A percentile compares a stretch with the other conserved stretches of the same genome.
Conservation (phyloP, 2,329 filamentous ascomycete species). For the Pseudocercospora crystallina region DNA sequence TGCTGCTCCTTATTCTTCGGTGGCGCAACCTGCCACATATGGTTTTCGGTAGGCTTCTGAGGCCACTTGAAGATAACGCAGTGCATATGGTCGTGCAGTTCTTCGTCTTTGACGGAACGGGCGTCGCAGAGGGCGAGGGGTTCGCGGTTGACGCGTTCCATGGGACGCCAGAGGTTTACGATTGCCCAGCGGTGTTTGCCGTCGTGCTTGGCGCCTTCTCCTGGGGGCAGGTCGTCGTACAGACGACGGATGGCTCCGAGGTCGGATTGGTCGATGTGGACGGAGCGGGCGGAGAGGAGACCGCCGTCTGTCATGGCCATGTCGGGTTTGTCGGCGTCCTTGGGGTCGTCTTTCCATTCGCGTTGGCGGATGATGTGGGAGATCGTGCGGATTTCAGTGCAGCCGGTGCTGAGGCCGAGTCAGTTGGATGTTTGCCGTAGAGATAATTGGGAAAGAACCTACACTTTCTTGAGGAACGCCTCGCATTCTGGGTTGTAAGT, state of each 20-base stretch:
- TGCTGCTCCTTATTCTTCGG: not conserved
- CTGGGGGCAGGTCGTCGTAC: slow-evolving; percentile 1
- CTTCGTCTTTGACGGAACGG: not conserved
- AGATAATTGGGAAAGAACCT: not conserved
- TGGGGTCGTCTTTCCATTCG: not conserved
- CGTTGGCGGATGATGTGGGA: slow-evolving; percentile 2
- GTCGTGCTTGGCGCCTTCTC: slow-evolving; percentile 1
- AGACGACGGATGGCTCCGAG: not conserved
- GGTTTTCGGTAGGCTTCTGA: slow-evolving; percentile 2
- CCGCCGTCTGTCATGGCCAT: slow-evolving; percentile 4
- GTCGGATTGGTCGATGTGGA: slow-evolving; percentile 3
- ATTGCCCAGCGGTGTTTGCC: slow-evolving; percentile 9
- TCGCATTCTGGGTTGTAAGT: slow-evolving; percentile 10
- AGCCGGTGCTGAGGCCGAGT: not conserved
- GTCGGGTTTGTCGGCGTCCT: not conserved
- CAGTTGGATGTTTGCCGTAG: too few species aligned
- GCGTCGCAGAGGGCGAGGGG: slow-evolving; percentile 1
- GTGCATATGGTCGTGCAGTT: slow-evolving; percentile 1
- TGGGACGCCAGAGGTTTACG: slow-evolving; percentile 5
- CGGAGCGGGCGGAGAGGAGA: slow-evolving; percentile 3
- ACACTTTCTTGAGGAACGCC: slow-evolving; percentile 9
- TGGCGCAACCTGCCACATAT: slow-evolving; percentile 2
- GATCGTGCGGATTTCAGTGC: not conserved
- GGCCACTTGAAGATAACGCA: not conserved
- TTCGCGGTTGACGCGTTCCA: slow-evolving; percentile 3